These are phyloP conservation scores for Nemania sp. DNA, from an alignment of 2,329 filamentous ascomycete species.

Conservation along the genomic window DNA sequence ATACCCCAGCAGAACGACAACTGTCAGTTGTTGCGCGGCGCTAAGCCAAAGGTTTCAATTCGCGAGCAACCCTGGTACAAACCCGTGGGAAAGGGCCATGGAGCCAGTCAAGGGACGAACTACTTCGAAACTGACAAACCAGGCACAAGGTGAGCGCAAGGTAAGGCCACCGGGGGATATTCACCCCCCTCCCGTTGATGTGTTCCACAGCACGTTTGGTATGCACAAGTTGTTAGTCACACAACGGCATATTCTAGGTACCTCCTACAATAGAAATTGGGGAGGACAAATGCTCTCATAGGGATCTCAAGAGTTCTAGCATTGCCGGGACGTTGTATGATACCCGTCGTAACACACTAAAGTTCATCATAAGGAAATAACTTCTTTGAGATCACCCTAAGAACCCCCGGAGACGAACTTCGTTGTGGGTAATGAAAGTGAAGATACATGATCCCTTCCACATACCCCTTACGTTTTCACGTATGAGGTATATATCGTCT, in stretches of 20 bases:
- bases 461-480: neutral
- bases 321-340: too few species aligned
- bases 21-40: neutral
- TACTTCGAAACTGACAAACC: neutral
- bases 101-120: slow-evolving; percentile 6
- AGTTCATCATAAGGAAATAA: too few species aligned
- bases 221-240: neutral
- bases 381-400: too few species aligned
- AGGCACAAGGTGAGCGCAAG: neutral
- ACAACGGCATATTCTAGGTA: neutral
- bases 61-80: slow-evolving; percentile 1
- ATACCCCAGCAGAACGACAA: neutral
- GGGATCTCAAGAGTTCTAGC: too few species aligned
- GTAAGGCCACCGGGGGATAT: neutral
- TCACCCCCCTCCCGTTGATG: neutral
- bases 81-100: neutral
- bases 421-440: too few species aligned
- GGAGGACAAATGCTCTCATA: too few species aligned
- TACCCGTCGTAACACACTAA: too few species aligned
- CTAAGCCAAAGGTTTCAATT: slow-evolving; percentile 7
- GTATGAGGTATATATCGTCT: neutral
- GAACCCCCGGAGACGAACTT: neutral
- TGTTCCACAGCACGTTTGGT: neutral
- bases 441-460: too few species aligned
- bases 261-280: too few species aligned